These are phyloP conservation scores for Neurospora pannonica DNA, from an alignment of 495 filamentous ascomycete species.

Conservation along the genomic window DNA sequence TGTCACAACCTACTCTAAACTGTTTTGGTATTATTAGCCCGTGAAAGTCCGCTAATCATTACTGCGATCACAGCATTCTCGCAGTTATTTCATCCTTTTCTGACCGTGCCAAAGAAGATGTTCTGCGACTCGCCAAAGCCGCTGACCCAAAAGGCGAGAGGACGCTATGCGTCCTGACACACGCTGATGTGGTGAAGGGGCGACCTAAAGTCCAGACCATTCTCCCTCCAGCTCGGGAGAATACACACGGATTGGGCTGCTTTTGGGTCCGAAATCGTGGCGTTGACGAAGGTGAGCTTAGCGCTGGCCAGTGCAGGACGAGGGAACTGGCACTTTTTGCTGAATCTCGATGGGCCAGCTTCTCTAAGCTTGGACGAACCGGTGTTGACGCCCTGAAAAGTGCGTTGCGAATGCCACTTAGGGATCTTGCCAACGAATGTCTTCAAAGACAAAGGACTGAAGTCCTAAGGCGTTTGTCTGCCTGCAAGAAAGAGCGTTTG, in stretches of 20 bases:
- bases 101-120: constrained; percentile 51
- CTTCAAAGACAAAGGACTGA: constrained; percentile 44
- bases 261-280: constrained; percentile 48
- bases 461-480: constrained; percentile 29
- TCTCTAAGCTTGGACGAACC: constrained; percentile 33
- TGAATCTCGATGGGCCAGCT: constrained; percentile 31
- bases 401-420: constrained; percentile 36
- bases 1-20: not conserved
- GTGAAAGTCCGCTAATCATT: not conserved
- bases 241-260: constrained; percentile 44
- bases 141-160: constrained; percentile 37
- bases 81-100: constrained; percentile 48
- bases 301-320: constrained; percentile 13
- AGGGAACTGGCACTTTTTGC: constrained; percentile 32
- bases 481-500: constrained; percentile 22
- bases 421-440: constrained; percentile 37
- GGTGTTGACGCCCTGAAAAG: constrained; percentile 40
- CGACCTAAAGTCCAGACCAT: constrained; percentile 32
- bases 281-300: constrained; percentile 20
- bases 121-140: constrained; percentile 42
- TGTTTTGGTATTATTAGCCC: not conserved
- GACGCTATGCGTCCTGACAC: constrained; percentile 51
- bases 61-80: constrained; percentile 26
- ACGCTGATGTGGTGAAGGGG: constrained; percentile 42
- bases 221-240: constrained; percentile 32